phyloP scores from a whole-genome alignment of 345 rosid genomes.

The Rubroshorea leprosula region DNA sequence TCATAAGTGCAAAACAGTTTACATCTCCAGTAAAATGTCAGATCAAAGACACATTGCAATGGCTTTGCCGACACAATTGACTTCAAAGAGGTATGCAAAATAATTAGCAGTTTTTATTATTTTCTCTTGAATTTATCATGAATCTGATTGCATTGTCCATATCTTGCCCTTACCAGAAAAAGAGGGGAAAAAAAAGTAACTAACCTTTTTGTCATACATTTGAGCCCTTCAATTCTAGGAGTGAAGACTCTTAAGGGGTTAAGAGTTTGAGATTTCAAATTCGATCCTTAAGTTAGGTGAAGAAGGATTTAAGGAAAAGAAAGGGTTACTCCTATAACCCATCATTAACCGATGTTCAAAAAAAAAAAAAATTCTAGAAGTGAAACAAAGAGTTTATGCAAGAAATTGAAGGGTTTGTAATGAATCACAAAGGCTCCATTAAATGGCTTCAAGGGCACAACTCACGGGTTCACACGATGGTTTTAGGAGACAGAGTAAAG shows the following conservation, averaged over 20 bases:
- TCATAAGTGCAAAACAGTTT: neutral
- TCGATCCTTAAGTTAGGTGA: too few relatives aligned
- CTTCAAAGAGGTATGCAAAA: neutral
- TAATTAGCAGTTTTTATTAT: neutral
- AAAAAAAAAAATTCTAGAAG: too few relatives aligned
- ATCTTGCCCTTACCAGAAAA: neutral
- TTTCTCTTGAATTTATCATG: neutral
- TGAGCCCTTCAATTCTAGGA: neutral
- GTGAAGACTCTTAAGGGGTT: too few relatives aligned
- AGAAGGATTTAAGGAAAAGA: too few relatives aligned
- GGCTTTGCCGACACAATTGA: neutral
- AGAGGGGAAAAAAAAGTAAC: neutral
- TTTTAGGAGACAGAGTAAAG: constrained; percentile 1
- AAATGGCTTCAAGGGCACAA: constrained; percentile 5
- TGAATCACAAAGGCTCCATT: neutral
- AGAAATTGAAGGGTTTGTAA: neutral
- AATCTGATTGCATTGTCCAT: neutral
- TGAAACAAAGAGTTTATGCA: neutral
- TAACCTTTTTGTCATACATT: neutral
- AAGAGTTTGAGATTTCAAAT: too few relatives aligned
- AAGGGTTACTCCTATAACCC: too few relatives aligned
- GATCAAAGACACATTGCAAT: constrained; percentile 15
- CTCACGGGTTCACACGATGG: neutral
- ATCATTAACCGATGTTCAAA: too few relatives aligned
- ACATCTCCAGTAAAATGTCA: neutral